Conservation (phyloP, 2,329 filamentous ascomycete genomes). For the Colletotrichum sp. region DNA sequence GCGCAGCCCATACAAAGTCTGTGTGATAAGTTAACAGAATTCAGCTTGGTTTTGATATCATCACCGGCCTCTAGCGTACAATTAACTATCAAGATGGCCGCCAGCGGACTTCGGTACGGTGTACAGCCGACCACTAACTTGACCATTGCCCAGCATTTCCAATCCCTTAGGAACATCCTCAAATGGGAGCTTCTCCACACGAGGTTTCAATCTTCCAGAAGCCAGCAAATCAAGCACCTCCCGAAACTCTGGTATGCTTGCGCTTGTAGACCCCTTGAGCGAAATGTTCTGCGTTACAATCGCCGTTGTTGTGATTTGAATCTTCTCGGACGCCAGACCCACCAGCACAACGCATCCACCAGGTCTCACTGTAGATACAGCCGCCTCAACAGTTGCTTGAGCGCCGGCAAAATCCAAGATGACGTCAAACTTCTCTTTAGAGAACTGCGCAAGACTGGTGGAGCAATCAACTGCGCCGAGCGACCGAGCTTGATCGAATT, state of each 20-base stretch:
- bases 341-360: slow-evolving; percentile 13
- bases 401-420: slow-evolving; percentile 15
- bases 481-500: neutral
- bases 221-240: neutral
- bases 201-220: neutral
- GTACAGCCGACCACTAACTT: neutral
- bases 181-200: neutral
- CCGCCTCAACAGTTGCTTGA: neutral
- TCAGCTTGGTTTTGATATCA: neutral
- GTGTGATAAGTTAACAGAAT: neutral
- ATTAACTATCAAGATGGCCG: neutral
- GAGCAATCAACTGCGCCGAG: neutral
- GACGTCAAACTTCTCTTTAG: neutral
- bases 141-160: neutral
- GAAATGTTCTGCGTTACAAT: neutral
- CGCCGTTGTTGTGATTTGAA: neutral
- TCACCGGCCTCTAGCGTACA: neutral
- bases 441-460: neutral
- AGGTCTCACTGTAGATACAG: neutral
- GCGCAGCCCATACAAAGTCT: neutral
- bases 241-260: neutral
- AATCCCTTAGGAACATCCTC: neutral
- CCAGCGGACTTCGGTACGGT: neutral
- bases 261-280: neutral
- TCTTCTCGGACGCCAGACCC: neutral